These are phyloP conservation scores for Metschnikowia baotianmanensis DNA, from an alignment of 805 yeast species.

Conservation along the genomic window DNA sequence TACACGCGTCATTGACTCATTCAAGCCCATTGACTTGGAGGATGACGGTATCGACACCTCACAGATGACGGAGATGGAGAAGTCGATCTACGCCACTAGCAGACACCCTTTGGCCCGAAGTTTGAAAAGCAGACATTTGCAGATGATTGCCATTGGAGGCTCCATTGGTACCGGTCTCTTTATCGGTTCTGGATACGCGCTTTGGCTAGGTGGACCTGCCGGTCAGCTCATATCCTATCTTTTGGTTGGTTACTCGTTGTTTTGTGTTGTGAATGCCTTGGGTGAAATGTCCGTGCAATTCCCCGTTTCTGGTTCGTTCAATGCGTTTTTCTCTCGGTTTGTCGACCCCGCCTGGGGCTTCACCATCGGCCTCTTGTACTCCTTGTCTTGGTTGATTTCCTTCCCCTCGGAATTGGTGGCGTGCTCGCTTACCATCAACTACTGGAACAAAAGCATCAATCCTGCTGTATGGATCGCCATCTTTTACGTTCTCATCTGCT, in stretches of 20 bases:
- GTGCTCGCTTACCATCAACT: slow-evolving; percentile 34
- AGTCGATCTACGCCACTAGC: slow-evolving; percentile 38
- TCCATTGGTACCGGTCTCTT: slow-evolving; percentile 75
- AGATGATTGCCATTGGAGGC: slow-evolving; percentile 80
- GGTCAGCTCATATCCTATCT: slow-evolving; percentile 21
- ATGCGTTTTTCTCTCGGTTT: slow-evolving; percentile 22
- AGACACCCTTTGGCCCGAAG: slow-evolving; percentile 46
- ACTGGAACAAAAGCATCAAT: slow-evolving; percentile 32
- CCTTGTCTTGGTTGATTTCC: slow-evolving; percentile 33
- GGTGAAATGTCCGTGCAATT: slow-evolving; percentile 24
- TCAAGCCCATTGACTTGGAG: slow-evolving; percentile 38
- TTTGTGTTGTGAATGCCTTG: slow-evolving; percentile 21
- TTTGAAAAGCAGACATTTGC: slow-evolving; percentile 54
- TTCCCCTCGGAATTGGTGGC: slow-evolving; percentile 34
- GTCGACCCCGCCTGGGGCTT: slow-evolving; percentile 25
- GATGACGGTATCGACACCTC: slow-evolving; percentile 41
- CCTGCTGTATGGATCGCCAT: slow-evolving; percentile 40
- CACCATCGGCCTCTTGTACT: slow-evolving; percentile 24
- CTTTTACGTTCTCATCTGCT: slow-evolving; percentile 31
- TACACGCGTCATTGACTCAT: slow-evolving; percentile 31
- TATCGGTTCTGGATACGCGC: slow-evolving; percentile 21
- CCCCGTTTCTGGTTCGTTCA: slow-evolving; percentile 23
- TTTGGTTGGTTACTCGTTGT: slow-evolving; percentile 21
- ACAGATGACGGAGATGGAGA: slow-evolving; percentile 38
- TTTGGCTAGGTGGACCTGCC: slow-evolving; percentile 22